Evolutionary conservation across 2,329 filamentous ascomycete species (phyloP).

Genomic region (Aspergillus candidus): DNA sequence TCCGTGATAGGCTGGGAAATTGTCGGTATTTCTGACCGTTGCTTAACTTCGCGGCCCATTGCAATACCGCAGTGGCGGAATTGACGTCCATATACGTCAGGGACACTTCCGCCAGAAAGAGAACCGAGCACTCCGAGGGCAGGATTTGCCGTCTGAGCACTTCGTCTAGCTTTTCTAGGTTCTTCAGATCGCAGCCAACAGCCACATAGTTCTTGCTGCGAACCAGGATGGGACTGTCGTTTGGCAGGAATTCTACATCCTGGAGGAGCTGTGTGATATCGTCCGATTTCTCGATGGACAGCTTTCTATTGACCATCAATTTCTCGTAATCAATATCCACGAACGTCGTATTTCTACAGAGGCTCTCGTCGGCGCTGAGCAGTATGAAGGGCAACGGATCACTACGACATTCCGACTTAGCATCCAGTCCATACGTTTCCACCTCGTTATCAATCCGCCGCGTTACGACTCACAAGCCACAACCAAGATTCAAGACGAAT

Average conservation of each 20-base stretch:
- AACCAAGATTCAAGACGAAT: conserved; percentile 76
- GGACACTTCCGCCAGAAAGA: conserved; percentile 86
- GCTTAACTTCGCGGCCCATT: conserved; percentile 67
- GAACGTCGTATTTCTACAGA: conserved; percentile 58
- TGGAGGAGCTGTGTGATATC: conserved; percentile 52
- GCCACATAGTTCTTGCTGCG: conserved; percentile 67
- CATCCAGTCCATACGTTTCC: conserved; percentile 12
- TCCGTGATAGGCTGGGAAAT: background rate
- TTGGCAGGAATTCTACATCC: conserved; percentile 34
- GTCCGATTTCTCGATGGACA: conserved; percentile 58
- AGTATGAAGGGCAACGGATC: conserved; percentile 85
- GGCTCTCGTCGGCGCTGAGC: conserved; percentile 57
- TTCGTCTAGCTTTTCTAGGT: conserved; percentile 56
- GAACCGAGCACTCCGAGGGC: conserved; percentile 54
- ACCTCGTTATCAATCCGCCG: background rate
- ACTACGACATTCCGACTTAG: conserved; percentile 44
- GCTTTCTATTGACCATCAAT: conserved; percentile 67
- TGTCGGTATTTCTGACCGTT: conserved; percentile 52
- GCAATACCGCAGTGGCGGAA: conserved; percentile 66
- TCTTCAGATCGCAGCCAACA: conserved; percentile 72
- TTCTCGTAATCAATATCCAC: conserved; percentile 83
- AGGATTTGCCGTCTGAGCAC: conserved; percentile 56
- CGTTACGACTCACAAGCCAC: conserved; percentile 68
- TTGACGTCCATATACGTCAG: conserved; percentile 80
- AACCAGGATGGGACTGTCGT: conserved; percentile 46